Evolutionary conservation across 768 basidiomycete genomes (phyloP).

Genomic region (Pisolithus sp.): DNA sequence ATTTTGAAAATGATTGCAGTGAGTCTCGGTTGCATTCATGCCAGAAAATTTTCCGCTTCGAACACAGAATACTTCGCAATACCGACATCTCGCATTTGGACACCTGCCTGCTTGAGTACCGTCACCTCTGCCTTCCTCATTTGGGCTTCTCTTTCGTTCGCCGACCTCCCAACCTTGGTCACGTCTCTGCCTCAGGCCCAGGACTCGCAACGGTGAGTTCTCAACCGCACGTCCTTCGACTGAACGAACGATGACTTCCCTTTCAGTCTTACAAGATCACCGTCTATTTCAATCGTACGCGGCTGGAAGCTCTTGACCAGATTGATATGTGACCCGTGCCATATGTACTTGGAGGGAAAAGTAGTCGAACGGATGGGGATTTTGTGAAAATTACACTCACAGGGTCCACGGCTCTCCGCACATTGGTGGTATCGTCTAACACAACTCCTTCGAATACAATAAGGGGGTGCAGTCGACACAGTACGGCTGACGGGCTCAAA

Average conservation of each 20-base stretch:
- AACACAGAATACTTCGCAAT: too few relatives aligned
- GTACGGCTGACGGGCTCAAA: slow-evolving; percentile 6
- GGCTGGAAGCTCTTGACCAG: slow-evolving; percentile 80
- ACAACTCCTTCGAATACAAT: slow-evolving; percentile 10
- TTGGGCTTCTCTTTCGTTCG: slow-evolving; percentile 15
- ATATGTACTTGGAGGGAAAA: slow-evolving; percentile 61
- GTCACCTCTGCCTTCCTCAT: slow-evolving; percentile 8
- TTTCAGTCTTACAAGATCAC: slow-evolving; percentile 45
- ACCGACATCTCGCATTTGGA: too few relatives aligned
- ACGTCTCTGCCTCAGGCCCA: slow-evolving; percentile 33
- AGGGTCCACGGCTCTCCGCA: not conserved
- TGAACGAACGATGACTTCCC: slow-evolving; percentile 70
- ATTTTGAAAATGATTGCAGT: too few relatives aligned
- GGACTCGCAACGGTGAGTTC: slow-evolving; percentile 55
- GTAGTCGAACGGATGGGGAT: too few relatives aligned
- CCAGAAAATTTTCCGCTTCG: not conserved
- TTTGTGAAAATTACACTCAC: slow-evolving; percentile 37
- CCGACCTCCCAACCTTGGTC: slow-evolving; percentile 65
- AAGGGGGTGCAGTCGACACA: slow-evolving; percentile 18
- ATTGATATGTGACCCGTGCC: slow-evolving; percentile 59
- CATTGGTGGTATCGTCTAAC: slow-evolving; percentile 3
- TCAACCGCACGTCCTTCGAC: slow-evolving; percentile 52
- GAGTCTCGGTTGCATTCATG: too few relatives aligned
- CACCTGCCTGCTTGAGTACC: too few relatives aligned
- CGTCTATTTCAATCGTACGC: slow-evolving; percentile 42